phyloP scores from a whole-genome alignment of 768 basidiomycete species.

The Gelatoporia subvermispora region DNA sequence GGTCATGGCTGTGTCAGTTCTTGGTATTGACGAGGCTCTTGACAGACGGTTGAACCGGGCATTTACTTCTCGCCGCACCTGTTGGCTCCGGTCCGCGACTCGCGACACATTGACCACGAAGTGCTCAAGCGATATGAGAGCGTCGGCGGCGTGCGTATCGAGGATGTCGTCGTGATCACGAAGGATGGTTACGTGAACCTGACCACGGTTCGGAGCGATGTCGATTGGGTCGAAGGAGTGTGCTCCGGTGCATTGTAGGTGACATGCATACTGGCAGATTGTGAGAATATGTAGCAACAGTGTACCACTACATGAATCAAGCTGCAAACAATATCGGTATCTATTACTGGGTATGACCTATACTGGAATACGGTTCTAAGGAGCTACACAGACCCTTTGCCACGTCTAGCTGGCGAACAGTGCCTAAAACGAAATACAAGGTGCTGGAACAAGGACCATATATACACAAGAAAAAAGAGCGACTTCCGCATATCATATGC shows the following conservation, averaged over 20 bases:
- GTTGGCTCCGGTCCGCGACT: conserved; percentile 57
- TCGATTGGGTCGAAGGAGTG: conserved; percentile 76
- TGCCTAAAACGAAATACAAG: no score
- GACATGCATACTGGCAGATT: no score
- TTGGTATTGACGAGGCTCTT: conserved; percentile 2
- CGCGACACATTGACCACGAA: conserved; percentile 63
- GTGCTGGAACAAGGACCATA: no score
- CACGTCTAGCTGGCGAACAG: no score
- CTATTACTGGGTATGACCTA: no score
- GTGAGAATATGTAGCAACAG: not conserved
- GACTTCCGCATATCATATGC: no score
- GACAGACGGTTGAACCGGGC: conserved; percentile 86
- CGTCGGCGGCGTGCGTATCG: conserved; percentile 91
- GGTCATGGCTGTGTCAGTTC: not conserved
- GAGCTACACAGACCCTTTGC: no score
- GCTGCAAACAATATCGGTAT: no score
- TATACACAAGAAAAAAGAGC: no score
- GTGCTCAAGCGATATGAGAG: conserved; percentile 66
- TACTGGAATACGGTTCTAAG: no score
- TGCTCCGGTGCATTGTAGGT: conserved; percentile 57
- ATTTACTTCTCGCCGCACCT: conserved; percentile 82
- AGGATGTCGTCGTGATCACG: conserved; percentile 85
- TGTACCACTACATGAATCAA: no score
- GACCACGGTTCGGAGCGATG: conserved; percentile 79
- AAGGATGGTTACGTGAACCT: conserved; percentile 73